A percentile compares a stretch with the other conserved stretches of the same genome.
Evolutionary conservation across 495 filamentous ascomycete genomes (phyloP).

Genomic region (Neurospora sp.): DNA sequence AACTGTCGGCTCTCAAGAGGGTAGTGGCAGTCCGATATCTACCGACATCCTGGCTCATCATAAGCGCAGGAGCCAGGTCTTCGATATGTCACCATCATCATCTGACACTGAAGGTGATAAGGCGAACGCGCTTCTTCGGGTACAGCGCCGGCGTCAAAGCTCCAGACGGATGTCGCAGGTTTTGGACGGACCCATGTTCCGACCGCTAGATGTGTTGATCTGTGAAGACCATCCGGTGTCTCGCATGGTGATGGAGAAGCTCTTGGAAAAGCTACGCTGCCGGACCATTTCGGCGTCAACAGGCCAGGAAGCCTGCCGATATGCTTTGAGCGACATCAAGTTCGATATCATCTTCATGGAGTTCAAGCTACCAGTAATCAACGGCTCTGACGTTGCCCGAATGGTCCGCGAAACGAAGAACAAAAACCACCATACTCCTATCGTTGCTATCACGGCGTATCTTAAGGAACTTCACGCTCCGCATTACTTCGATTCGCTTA

Average conservation of each 20-base stretch:
- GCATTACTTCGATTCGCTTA: constrained; percentile 87
- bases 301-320: constrained; percentile 81
- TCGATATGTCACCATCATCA: constrained; percentile 93
- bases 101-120: constrained; percentile 94
- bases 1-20: constrained; percentile 90
- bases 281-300: constrained; percentile 87
- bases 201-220: constrained; percentile 86
- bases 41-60: constrained; percentile 65
- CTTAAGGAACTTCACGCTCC: constrained; percentile 88
- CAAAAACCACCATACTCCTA: constrained; percentile 85
- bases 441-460: constrained; percentile 96
- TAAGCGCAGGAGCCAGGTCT: constrained; percentile 80
- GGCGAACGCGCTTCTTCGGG: constrained; percentile 81
- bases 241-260: constrained; percentile 88
- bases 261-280: constrained; percentile 89
- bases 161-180: constrained; percentile 87
- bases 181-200: constrained; percentile 69
- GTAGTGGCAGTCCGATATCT: constrained; percentile 62
- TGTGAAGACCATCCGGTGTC: constrained; percentile 99
- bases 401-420: constrained; percentile 97
- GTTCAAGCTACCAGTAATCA: constrained; percentile 87
- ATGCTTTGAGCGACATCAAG: constrained; percentile 83
- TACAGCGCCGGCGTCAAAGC: constrained; percentile 84
- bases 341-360: constrained; percentile 99
- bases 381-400: constrained; percentile 85